Evolutionary conservation across 768 basidiomycete genomes (phyloP).

Genomic region (Lactifluus pinguis): DNA sequence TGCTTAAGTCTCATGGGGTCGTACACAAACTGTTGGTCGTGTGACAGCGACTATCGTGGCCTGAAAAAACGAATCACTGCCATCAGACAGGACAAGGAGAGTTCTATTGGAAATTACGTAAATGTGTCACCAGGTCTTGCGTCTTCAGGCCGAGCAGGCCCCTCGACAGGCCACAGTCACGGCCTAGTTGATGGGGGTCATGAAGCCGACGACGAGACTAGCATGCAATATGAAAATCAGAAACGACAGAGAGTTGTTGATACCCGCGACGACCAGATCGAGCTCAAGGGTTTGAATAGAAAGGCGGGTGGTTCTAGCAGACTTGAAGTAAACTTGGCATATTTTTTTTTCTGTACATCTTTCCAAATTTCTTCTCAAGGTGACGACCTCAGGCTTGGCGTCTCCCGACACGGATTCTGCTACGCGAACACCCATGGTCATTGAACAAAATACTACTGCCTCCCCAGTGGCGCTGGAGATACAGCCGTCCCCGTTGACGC

Average conservation of each 20-base stretch:
- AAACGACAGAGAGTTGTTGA: neutral
- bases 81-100: slow-evolving; percentile 2
- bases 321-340: neutral
- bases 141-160: neutral
- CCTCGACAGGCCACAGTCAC: neutral
- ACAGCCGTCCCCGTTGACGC: neutral
- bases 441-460: too few relatives aligned
- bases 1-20: neutral
- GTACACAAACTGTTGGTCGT: neutral
- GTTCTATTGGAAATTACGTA: neutral
- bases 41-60: slow-evolving; percentile 17
- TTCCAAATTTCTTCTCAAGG: neutral
- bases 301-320: neutral
- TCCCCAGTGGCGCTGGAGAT: neutral
- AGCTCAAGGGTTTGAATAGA: neutral
- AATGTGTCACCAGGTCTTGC: neutral
- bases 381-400: neutral
- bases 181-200: neutral
- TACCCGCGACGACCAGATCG: neutral
- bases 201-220: neutral
- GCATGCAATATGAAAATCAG: neutral
- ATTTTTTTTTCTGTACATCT: neutral
- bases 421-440: too few relatives aligned
- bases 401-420: neutral
- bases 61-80: slow-evolving; percentile 16